Percentiles rank a stretch among this genome's conserved stretches.
Evolutionary conservation across 2,329 filamentous ascomycete genomes (phyloP).

Genomic region (Neofusicoccum ribis): DNA sequence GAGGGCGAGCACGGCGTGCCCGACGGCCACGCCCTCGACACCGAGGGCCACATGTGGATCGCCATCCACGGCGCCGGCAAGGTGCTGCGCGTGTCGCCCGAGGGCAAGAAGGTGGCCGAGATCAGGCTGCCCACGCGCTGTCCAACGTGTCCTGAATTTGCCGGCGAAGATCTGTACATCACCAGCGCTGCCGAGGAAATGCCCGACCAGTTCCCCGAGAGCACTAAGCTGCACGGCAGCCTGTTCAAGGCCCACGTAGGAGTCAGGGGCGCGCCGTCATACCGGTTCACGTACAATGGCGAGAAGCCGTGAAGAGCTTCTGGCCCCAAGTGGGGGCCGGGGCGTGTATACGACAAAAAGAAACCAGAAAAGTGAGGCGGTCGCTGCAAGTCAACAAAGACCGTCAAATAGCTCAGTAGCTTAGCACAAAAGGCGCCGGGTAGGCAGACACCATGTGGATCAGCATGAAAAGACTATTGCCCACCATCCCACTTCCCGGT

Average conservation of each 20-base stretch:
- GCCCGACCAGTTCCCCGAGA: conserved; percentile 62
- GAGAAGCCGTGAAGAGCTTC: conserved; percentile 4
- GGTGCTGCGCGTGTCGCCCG: conserved; percentile 71
- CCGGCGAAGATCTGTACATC: conserved; percentile 72
- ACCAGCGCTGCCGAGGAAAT: conserved; percentile 73
- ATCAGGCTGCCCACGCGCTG: conserved; percentile 75
- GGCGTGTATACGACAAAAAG: background rate
- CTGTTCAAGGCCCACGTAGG: conserved; percentile 77
- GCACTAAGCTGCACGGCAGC: conserved; percentile 65
- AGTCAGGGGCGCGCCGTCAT: conserved; percentile 54
- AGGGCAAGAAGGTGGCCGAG: conserved; percentile 71
- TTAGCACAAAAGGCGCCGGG: background rate
- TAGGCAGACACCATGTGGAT: background rate
- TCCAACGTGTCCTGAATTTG: conserved; percentile 79
- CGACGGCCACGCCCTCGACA: conserved; percentile 83
- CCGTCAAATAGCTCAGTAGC: background rate
- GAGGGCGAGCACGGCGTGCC: conserved; percentile 55
- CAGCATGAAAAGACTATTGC: conserved; percentile 3
- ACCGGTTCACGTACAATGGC: conserved; percentile 32
- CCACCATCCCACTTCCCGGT: background rate
- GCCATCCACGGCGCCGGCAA: conserved; percentile 77
- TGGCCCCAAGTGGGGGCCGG: conserved; percentile 5
- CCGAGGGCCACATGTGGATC: conserved; percentile 84
- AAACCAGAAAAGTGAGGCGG: conserved; percentile 5
- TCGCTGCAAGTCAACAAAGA: background rate